Evolutionary conservation across 2,329 filamentous ascomycete species (phyloP), one percentile per base, ranked within the genome.

Genomic region (Purpureocillium lavendulum): DNA sequence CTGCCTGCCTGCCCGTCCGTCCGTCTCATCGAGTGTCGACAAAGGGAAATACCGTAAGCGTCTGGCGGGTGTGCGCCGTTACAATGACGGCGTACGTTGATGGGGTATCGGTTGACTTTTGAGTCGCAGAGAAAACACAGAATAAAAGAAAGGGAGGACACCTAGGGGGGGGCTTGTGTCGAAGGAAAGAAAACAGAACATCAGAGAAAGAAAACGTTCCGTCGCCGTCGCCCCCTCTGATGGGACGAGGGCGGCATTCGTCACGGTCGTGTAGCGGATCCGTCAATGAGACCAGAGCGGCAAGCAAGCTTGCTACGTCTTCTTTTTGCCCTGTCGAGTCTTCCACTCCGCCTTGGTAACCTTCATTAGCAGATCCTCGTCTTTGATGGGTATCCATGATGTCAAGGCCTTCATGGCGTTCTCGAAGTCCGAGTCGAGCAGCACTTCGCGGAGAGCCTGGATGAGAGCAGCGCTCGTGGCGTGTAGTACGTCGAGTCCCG

Each of bases 321-420:
- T 62, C 57, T 64, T 71, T 53, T 65, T 73, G 53, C 59, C 61
- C 48, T 71, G 65, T 46, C 76, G 72, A 36, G 67, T 61, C 66
- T 85, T 94, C 77, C 85, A 96, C 65, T 97, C 90, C 12, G 86
- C 80, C 55, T 82, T 82, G 18, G 87, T 81, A 42, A 96, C 87
- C 52, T 82, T 82, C 87, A 98, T 94, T 53, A 98, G 72, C 42
- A 94, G 64, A 58, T 97, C 88, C 56, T 95, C 87, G 53, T 98
- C 90, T 62, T 87, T 87, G 58, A 98, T 83, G 15, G 90, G 88
- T 33, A 97, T 83, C 80, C 87, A 95, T 41, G 84, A 88, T 24
- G 92, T 97, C 46, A 98, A 70, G 7, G 89, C 84, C 66, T 96
- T 97, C 92, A 98, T 98, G 35, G 85, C 85, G 54, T 94, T 94